Base-by-base conservation (phyloP, 1,139 yeast species). In the Candida buenavistaensis region DNA sequence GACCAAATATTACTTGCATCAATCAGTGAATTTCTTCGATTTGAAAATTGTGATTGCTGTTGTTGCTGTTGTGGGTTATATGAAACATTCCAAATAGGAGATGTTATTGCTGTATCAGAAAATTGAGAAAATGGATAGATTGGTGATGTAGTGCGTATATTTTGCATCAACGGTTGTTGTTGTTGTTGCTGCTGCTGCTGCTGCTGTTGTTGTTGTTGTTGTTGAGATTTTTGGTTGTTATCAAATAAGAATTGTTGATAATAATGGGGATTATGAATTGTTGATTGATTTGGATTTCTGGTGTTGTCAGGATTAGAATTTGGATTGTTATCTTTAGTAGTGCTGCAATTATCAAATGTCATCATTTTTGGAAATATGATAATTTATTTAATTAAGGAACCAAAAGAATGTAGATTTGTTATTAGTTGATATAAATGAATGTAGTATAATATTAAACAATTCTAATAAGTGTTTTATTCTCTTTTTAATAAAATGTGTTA, bases 1-100 rank as follows among this genome's bases (percentile, higher is more conserved):
- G 28, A 30, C 33, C 40, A 37, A 10, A 37, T 37, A 25, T 28
- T 31, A 20, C 35, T 29, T 8, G 43, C 28, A 33, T 40, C 43
- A 23, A 40, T 32, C 33, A 30, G 33, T n/a, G 33, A 30, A 17
- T 30, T 30, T 30, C 33, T 30, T 30, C 33, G 15, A 24, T 30
- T 30, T 8, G 28, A 13, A 14, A 22, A 22, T 28, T 21, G 31
- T 26, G 26, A 19, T 28, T 28, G 33, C 20, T 33, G 35, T 30
- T 14, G 26, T 21, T 22, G 25, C 14, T n/a, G 30, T 30, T 29
- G 33, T 17, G 16, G 35, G 28, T 19, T n/a, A 28, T n/a, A 13
- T 24, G 25, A 12, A 10, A 12, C 11, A 22, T 22, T 22, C 24
- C 24, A 22, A n/a, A 22, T 22, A n/a, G 24, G 24, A 6, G 24